Evolutionary conservation across 164 flowering plant genomes (phyloP), one percentile per base, ranked within the genome.

Genomic region (Tinospora cordifolia): DNA sequence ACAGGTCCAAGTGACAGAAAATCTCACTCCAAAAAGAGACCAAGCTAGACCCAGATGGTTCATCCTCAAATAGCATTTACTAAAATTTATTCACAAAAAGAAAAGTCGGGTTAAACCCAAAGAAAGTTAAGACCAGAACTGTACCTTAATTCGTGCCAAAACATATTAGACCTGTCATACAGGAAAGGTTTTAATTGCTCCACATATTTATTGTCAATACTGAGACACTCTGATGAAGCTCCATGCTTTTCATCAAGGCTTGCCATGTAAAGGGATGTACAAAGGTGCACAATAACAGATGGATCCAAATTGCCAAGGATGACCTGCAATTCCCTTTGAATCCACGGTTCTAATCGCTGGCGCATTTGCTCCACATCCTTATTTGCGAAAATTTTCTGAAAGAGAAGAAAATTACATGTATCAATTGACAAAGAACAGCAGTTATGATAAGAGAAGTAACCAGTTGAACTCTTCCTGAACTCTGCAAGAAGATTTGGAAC

Each of bases 131-230:
- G 3, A 10, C 38, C 0, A 12, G 17, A 65, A 22, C 7, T 47
- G 38, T 75, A 90, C 97, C 92, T 83, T 5, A 91, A 81, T 75
- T 91, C 94, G 80, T 91, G 94, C 97, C 94, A 91, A 64, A 91
- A 89, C 78, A 81, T 63, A 66, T 77, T 54, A 2, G 90, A 75
- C 66, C 60, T 68, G 2, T 82, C 82, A 44, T 69, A 82, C 75
- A 91, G 78, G 75, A 88, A 88, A 63, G 83, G 87, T 62, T 74
- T 80, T 80, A 89, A 71, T 11, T 87, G 81, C 58, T 80, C 74
- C 39, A 84, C 72, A 65, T 72, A 74, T 47, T 78, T 69, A 71
- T 72, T 78, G 24, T 70, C 73, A 66, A 2, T 71, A 21, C 39
- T 72, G 27, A 41, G 62, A 44, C 36, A 49, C 34, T 40, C 66